phyloP scores from a whole-genome alignment of 2,329 filamentous ascomycete genomes.

The Cladosporium sp. region DNA sequence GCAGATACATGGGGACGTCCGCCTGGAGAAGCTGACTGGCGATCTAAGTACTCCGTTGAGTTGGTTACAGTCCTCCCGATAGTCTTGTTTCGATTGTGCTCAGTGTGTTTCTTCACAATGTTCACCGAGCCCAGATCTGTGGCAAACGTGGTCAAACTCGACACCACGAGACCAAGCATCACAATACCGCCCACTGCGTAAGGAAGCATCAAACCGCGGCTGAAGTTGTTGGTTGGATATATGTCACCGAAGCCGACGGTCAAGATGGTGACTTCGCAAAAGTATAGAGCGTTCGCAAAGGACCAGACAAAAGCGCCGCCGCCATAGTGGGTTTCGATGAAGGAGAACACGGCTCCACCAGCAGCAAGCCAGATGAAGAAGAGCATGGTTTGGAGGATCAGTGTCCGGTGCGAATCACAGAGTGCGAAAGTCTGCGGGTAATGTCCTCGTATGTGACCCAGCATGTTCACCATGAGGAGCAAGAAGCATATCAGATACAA shows the following conservation, averaged over 20 bases:
- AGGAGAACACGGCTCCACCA: slow-evolving; percentile 73
- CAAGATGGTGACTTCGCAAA: slow-evolving; percentile 69
- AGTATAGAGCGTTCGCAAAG: slow-evolving; percentile 68
- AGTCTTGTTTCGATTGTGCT: slow-evolving; percentile 55
- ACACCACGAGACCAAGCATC: slow-evolving; percentile 79
- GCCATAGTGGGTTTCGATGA: slow-evolving; percentile 56
- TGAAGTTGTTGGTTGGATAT: slow-evolving; percentile 56
- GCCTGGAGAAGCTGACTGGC: neutral
- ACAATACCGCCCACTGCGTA: slow-evolving; percentile 83
- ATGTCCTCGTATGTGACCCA: slow-evolving; percentile 71
- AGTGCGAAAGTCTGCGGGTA: slow-evolving; percentile 78
- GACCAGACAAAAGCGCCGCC: slow-evolving; percentile 54
- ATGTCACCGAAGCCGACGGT: slow-evolving; percentile 65
- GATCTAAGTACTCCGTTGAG: slow-evolving; percentile 5
- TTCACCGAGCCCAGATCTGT: slow-evolving; percentile 62
- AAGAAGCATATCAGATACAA: slow-evolving; percentile 79
- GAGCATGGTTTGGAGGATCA: slow-evolving; percentile 87
- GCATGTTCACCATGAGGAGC: slow-evolving; percentile 76
- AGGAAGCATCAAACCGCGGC: slow-evolving; percentile 73
- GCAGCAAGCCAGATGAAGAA: slow-evolving; percentile 79
- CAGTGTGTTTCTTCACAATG: slow-evolving; percentile 60
- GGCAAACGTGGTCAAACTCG: slow-evolving; percentile 71
- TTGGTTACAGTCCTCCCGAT: slow-evolving; percentile 36
- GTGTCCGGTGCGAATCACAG: slow-evolving; percentile 76
- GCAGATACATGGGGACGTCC: slow-evolving; percentile 22